Conservation (phyloP, 2,329 filamentous ascomycete genomes). For the Venturiaceae sp. region DNA sequence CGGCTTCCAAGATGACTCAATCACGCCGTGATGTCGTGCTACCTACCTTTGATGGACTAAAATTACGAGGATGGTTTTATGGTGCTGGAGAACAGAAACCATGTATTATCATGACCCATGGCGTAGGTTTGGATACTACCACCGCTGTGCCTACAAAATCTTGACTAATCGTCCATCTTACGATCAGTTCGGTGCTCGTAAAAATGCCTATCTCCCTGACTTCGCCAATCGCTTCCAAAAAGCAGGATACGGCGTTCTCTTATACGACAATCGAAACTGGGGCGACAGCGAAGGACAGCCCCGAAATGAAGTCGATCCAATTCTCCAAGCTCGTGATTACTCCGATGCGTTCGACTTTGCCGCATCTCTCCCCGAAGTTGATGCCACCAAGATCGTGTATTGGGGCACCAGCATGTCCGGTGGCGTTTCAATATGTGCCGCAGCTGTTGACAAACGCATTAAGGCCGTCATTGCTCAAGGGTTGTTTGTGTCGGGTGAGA, state of each 20-base stretch:
- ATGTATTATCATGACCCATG: too few species aligned
- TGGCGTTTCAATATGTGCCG: conserved; percentile 10
- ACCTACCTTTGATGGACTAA: too few species aligned
- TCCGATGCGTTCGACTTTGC: conserved; percentile 10
- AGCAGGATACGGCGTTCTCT: conserved; percentile 9
- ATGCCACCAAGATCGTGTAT: conserved; percentile 9
- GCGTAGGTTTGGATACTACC: too few species aligned
- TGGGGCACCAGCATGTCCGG: conserved; percentile 12
- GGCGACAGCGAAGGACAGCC: conserved; percentile 12
- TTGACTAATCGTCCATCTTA: too few species aligned
- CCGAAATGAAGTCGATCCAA: conserved; percentile 10
- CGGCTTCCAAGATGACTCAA: too few species aligned
- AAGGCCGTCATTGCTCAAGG: conserved; percentile 7
- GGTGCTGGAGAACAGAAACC: too few species aligned
- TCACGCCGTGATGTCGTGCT: too few species aligned
- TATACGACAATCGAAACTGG: conserved; percentile 12
- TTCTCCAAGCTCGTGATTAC: conserved; percentile 10
- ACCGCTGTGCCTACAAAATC: too few species aligned
- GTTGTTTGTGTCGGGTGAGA: conserved; percentile 10
- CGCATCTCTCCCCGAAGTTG: conserved; percentile 10
- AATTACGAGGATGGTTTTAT: too few species aligned
- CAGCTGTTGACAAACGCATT: conserved; percentile 11
- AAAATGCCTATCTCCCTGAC: conserved; percentile 6
- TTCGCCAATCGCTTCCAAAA: conserved; percentile 7
- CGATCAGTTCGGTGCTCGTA: too few species aligned